A percentile compares a stretch with the other conserved stretches of the same genome.
Evolutionary conservation across 2,329 filamentous ascomycete genomes (phyloP).

Genomic region (Gnomoniopsis smithogilvyi): DNA sequence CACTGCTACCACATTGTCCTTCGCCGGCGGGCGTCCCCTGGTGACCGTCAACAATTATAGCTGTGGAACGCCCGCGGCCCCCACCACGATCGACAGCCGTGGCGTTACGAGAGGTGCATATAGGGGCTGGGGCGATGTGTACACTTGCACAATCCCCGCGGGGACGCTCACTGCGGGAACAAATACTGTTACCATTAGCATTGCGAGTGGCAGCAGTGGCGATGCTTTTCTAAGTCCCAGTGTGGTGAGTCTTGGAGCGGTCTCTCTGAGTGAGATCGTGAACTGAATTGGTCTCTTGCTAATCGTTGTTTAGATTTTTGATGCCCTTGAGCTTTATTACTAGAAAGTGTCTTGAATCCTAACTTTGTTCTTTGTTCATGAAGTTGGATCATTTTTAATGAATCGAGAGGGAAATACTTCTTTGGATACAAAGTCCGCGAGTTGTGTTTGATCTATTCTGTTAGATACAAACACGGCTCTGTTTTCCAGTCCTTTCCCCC

Average conservation of each 20-base stretch:
- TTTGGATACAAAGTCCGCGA: no score
- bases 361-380: no score
- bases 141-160: slow-evolving; percentile 57
- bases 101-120: slow-evolving; percentile 66
- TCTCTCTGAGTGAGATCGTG: background rate
- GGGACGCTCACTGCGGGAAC: slow-evolving; percentile 56
- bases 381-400: no score
- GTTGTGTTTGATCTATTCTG: no score
- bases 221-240: slow-evolving; percentile 56
- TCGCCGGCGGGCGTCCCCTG: slow-evolving; percentile 56
- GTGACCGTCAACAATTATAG: slow-evolving; percentile 55
- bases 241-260: slow-evolving; percentile 33
- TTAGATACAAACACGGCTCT: no score
- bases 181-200: slow-evolving; percentile 62
- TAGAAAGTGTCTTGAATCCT: background rate
- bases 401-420: no score
- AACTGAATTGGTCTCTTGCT: background rate
- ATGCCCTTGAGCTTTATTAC: slow-evolving; percentile 32
- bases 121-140: slow-evolving; percentile 61
- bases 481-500: no score
- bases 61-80: slow-evolving; percentile 46
- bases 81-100: slow-evolving; percentile 60
- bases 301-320: slow-evolving; percentile 24
- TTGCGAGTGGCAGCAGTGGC: slow-evolving; percentile 57
- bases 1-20: slow-evolving; percentile 62